These are phyloP conservation scores for Elaphomyces granulatus DNA, from an alignment of 495 filamentous ascomycete species.

Conservation along the genomic window DNA sequence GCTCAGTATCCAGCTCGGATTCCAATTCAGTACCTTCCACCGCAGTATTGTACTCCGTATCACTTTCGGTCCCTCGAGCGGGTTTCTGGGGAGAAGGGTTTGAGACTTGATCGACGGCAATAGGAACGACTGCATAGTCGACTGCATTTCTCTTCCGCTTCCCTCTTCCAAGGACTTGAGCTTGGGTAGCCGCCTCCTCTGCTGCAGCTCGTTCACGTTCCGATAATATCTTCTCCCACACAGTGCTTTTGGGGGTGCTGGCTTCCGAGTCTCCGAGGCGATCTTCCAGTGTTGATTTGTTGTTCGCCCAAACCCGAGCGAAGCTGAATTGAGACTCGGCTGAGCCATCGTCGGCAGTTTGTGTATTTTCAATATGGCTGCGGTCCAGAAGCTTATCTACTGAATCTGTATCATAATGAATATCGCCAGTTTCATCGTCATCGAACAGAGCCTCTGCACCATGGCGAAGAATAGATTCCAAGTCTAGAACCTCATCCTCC, in stretches of 20 bases:
- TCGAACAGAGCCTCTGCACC: conserved; percentile 78
- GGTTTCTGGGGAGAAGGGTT: conserved; percentile 12
- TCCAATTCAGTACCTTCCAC: conserved; percentile 15
- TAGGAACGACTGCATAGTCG: conserved; percentile 21
- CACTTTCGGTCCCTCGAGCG: conserved; percentile 16
- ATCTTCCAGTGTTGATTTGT: conserved; percentile 48
- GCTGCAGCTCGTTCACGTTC: conserved; percentile 65
- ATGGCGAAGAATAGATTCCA: conserved; percentile 80
- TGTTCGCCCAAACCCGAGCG: conserved; percentile 86
- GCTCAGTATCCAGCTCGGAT: conserved; percentile 4
- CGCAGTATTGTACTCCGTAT: conserved; percentile 21
- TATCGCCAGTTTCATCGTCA: conserved; percentile 48
- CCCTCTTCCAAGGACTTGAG: conserved; percentile 67
- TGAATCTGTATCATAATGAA: conserved; percentile 63
- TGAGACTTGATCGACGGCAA: conserved; percentile 9
- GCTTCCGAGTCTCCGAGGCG: conserved; percentile 37
- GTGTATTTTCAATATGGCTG: conserved; percentile 60
- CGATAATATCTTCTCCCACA: conserved; percentile 81
- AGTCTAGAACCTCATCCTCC: conserved; percentile 60
- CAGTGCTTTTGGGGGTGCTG: conserved; percentile 34
- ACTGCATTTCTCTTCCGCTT: conserved; percentile 44
- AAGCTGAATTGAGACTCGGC: conserved; percentile 73
- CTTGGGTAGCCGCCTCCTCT: conserved; percentile 45
- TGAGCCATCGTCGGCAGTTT: conserved; percentile 37
- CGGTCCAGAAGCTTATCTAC: conserved; percentile 84